A percentile compares a stretch with the other conserved stretches of the same genome.
Evolutionary conservation across 371 early-diverging fungal species (phyloP).

Genomic region (Circinella minor): DNA sequence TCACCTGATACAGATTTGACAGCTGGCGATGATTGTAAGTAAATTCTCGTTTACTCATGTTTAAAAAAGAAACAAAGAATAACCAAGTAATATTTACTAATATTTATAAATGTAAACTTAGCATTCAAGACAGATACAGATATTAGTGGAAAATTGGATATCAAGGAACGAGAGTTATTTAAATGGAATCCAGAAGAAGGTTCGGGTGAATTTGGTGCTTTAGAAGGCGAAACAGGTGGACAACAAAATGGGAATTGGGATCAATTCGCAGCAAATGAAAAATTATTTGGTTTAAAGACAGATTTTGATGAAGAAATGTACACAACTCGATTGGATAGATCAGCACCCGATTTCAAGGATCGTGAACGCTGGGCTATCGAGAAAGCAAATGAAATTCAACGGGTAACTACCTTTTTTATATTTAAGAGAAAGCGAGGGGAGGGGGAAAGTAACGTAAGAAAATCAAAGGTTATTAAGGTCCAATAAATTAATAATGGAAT

Average conservation of each 20-base stretch:
- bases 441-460: no score
- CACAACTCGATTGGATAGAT: constrained; percentile 92
- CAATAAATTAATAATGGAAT: background rate
- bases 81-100: background rate
- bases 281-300: constrained; percentile 93
- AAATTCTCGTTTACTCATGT: no score
- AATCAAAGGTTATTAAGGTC: no score
- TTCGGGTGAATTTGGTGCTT: constrained; percentile 36
- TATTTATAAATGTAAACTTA: background rate
- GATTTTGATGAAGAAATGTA: constrained; percentile 97
- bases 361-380: constrained; percentile 84
- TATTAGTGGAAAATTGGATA: constrained; percentile 75
- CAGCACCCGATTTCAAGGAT: constrained; percentile 84
- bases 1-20: constrained; percentile 64
- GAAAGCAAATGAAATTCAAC: constrained; percentile 93
- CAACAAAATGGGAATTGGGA: constrained; percentile 81
- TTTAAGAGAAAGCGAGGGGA: no score
- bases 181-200: constrained; percentile 83
- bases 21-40: constrained; percentile 53
- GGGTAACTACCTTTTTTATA: constrained; percentile 28
- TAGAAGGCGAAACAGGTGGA: constrained; percentile 45
- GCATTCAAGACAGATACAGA: constrained; percentile 91
- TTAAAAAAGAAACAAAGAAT: background rate
- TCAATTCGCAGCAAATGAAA: constrained; percentile 98
- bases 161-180: constrained; percentile 82